Evolutionary conservation across 129 eudicot species (phyloP), one percentile per base, ranked within the genome.

Genomic region (Silybum marianum): DNA sequence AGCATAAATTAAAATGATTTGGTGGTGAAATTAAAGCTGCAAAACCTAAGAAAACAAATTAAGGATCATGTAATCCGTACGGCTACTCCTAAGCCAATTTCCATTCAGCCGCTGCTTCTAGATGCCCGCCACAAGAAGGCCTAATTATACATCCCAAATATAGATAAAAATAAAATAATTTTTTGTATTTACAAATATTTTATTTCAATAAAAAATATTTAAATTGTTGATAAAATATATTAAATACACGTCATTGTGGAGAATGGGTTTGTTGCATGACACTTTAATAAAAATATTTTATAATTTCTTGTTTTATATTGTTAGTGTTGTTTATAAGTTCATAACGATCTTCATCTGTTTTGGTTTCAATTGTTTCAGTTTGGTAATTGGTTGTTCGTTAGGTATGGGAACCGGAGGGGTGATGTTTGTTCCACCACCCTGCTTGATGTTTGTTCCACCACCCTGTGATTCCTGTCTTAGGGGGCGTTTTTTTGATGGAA

Each of bases 121-220:
- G 51, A 54, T 32, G 51, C 79, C 16, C 25, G 78, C 84, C 40
- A 60, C 72, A 60, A 71, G 77, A 80, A 40, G 82, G 82, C 68
- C 75, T 68, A 78, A 78, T 11, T 44, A 44, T 76, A 36, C 28
- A 71, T 19, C 9, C 28, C 77, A 40, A 73, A 32, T 32, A 32
- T 3, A 32, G 36, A 32, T 32, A 32, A 32, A 32, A 32, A 32
- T 32, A 32, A 32, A 32, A 32, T 7, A 39, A 11, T 9, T 40
- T 40, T 40, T 40, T 40, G 48, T 10, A 9, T 40, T 40, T 40
- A 40, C 9, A 9, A 9, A 9, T 40, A 40, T 1, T 40, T 40
- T 40, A 40, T 40, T 40, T 40, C 2, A 40, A 40, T 8, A 40
- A 9, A 8, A 8, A 40, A 40, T 40, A 40, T 40, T 8, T 40